Base-by-base conservation (phyloP, 73 alveolate species). In the Paramecium biaurelia region DNA sequence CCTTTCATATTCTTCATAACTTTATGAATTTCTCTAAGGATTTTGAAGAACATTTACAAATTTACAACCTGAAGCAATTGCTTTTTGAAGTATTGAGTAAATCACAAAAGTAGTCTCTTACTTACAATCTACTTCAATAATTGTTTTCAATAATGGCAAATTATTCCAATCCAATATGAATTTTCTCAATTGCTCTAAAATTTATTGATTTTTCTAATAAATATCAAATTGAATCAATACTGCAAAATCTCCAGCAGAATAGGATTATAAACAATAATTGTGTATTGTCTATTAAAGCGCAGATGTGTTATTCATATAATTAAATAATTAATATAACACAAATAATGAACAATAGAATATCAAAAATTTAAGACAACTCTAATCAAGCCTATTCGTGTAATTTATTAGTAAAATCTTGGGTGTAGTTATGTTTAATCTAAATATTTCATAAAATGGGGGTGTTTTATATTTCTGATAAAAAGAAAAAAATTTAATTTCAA, bases 131-230 rank as follows among this genome's bases (percentile, higher is more conserved):
- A 8, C 15, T 34, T 43, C 90, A 1, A 79, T 47, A 21, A 79
- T 23, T 0, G 21, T 20, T 38, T 43, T 32, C 11, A 79, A 79
- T 23, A 79, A 4, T 2, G 14, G 70, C 24, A 79, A 24, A 79
- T 79, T 79, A 34, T 79, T 79, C 76, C 70, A 79, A 34, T 79
- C 90, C 90, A 79, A 43, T 8, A 79, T 20, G 43, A 79, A 79
- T 42, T 79, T 42, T 43, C 56, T 79, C 49, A 79, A 20, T 24
- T 7, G 74, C 21, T 79, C 90, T 24, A 79, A 20, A 7, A 79
- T 24, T 42, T 38, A 23, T 45, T 79, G 53, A 18, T 79, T 42
- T n/a, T 47, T 79, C 90, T 79, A 79, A 12, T 30, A n/a, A 28
- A 9, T 5, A 14, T 72, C 45, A 32, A 53, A 53, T 53, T 14